phyloP scores from a whole-genome alignment of 2,329 filamentous ascomycete species.

The Trichoderma koningiopsis region DNA sequence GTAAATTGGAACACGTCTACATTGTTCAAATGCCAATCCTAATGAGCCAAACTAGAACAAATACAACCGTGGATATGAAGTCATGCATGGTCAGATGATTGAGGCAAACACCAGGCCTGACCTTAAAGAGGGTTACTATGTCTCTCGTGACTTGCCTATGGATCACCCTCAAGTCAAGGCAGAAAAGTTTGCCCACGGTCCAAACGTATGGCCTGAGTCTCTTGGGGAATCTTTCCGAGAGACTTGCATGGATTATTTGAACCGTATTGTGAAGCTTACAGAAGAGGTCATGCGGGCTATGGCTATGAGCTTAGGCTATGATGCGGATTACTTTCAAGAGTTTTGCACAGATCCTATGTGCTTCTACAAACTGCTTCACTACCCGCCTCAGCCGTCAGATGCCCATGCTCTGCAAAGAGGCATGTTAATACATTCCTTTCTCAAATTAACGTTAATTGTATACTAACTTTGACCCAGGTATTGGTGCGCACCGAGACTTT shows the following conservation, averaged over 20 bases:
- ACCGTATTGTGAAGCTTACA: slow-evolving; percentile 3
- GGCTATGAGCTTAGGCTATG: slow-evolving; percentile 10
- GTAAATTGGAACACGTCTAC: too few species aligned
- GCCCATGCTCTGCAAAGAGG: too few species aligned
- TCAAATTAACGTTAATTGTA: too few species aligned
- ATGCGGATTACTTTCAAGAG: slow-evolving; percentile 7
- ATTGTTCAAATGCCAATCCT: too few species aligned
- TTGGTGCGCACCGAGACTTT: too few species aligned
- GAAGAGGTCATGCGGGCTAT: slow-evolving; percentile 13
- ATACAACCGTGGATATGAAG: slow-evolving; percentile 54
- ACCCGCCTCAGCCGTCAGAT: too few species aligned
- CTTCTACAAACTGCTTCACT: too few species aligned
- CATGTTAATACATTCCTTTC: too few species aligned
- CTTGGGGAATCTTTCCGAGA: too few species aligned
- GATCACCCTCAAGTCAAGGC: background rate
- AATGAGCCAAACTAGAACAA: slow-evolving; percentile 33
- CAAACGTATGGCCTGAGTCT: too few species aligned
- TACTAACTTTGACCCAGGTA: too few species aligned
- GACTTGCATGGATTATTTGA: background rate
- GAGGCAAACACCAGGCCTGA: slow-evolving; percentile 49
- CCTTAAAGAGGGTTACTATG: slow-evolving; percentile 47
- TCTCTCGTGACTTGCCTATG: slow-evolving; percentile 44
- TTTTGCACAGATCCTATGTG: background rate
- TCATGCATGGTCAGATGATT: slow-evolving; percentile 48
- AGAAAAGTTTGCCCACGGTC: too few species aligned